Evolutionary conservation across 2,329 filamentous ascomycete genomes (phyloP), one percentile per base, ranked within the genome.

Genomic region (Fusarium sp.): DNA sequence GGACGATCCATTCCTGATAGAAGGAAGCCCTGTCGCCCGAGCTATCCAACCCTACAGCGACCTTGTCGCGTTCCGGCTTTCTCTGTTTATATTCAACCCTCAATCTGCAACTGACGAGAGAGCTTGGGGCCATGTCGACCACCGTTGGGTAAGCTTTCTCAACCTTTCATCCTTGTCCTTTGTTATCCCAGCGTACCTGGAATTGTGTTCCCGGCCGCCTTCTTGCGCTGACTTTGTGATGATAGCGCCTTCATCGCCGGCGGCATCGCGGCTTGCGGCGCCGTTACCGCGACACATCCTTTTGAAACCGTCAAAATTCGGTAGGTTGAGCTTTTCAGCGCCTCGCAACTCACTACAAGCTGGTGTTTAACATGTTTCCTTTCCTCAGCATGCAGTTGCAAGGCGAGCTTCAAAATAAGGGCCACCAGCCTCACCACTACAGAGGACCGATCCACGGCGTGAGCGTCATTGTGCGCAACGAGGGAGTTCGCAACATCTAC

Each of bases 251-350:
- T 99, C 85, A 90, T 98, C 77, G 95, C 96, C 61, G 96, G 96
- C 79, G 96, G 96, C 79, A 92, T 99, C 78, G 96, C 96, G 78
- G 96, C 96, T 72, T 98, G 95, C 83, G 96, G 96, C 78, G 96
- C 96, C 71, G 96, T 99, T 62, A 98, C 95, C 43, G 94, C 97
- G 72, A 98, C 96, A 53, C 96, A 99, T 82, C 94, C 94, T 61
- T 98, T 98, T 84, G 96, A 99, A 83, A 98, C 95, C 15, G 94
- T 99, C 80, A 99, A 99, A 88, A 98, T 98, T 79, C 92, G 94
- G 92, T 94, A 85, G 78, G 86, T 73, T 78, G 32, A 46, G 30
- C 20, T 40, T 57, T 43, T 24, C 24, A n/a, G 20, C 43, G 34
- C 29, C 32, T 40, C 34, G n/a, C 51, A 13, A 29, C 24, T 55